Percentiles rank a stretch among this genome's conserved stretches.
Conservation (phyloP, 192 early-diverging fungal genomes). For the Lobosporangium transversale region DNA sequence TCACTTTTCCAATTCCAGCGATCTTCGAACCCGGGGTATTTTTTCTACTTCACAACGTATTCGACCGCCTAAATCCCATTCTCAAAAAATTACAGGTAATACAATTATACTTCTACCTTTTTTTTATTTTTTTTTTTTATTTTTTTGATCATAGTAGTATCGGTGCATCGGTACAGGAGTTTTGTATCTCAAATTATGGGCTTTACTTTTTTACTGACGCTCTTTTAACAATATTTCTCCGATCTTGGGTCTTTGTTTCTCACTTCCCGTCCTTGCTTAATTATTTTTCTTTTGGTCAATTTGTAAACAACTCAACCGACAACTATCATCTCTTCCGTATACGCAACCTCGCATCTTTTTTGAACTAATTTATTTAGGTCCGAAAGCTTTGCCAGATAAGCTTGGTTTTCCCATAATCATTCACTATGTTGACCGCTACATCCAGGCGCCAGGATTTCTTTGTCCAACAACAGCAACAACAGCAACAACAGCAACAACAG, state of each 20-base stretch:
- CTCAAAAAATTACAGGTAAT: neutral
- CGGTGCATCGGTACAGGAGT: too few species aligned
- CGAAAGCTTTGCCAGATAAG: too few species aligned
- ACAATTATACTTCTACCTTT: neutral
- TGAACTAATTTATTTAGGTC: neutral
- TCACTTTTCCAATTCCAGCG: neutral
- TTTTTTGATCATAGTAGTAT: too few species aligned
- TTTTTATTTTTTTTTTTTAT: too few species aligned
- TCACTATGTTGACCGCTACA: slow-evolving; percentile 49
- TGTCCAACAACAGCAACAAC: slow-evolving; percentile 26
- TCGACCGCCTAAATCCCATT: slow-evolving; percentile 1
- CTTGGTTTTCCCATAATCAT: too few species aligned
- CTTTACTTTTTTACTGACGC: too few species aligned
- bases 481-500: slow-evolving; percentile 9
- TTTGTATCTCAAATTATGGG: too few species aligned
- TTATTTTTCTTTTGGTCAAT: neutral
- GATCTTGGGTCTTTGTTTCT: neutral
- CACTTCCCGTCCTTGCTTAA: neutral
- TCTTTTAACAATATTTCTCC: too few species aligned
- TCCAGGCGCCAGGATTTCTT: slow-evolving; percentile 44
- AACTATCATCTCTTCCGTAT: slow-evolving; percentile 2
- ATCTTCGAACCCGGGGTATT: neutral
- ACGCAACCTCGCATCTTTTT: neutral
- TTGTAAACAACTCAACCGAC: neutral
- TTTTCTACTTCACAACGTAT: neutral